Percentiles rank a stretch among this genome's conserved stretches.
phyloP scores from a whole-genome alignment of 805 yeast species.

The Cyberlindnera mississippiensis region DNA sequence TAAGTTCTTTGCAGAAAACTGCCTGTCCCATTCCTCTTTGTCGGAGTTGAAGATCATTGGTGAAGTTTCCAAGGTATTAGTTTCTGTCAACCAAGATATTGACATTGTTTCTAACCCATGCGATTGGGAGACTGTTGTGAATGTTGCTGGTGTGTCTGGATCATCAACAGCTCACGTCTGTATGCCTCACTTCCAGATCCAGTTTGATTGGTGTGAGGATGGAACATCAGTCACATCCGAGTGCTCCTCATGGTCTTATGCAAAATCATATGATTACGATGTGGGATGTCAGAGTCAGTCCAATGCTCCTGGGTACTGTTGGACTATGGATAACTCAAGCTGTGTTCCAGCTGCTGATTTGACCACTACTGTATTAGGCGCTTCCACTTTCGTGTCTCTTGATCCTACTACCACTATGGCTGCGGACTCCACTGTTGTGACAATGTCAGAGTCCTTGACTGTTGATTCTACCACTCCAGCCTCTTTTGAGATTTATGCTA shows the following conservation, averaged over 20 bases:
- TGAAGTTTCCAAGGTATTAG: too few relatives aligned
- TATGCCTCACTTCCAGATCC: conserved; percentile 10
- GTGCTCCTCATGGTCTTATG: neutral
- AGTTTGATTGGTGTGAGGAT: conserved; percentile 14
- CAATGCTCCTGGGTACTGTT: conserved; percentile 1
- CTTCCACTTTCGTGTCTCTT: neutral
- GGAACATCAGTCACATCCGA: conserved; percentile 4
- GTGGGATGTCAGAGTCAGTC: neutral
- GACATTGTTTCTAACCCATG: too few relatives aligned
- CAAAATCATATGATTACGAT: conserved; percentile 1
- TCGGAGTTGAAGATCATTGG: too few relatives aligned
- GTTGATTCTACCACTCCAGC: neutral
- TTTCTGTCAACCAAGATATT: too few relatives aligned
- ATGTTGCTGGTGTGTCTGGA: too few relatives aligned
- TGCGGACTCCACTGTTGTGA: neutral
- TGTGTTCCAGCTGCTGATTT: neutral
- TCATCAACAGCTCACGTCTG: too few relatives aligned
- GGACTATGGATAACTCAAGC: neutral
- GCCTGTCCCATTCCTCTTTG: too few relatives aligned
- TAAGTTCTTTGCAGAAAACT: too few relatives aligned
- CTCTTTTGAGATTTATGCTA: neutral
- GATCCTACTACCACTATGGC: neutral
- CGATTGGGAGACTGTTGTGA: too few relatives aligned
- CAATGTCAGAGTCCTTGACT: neutral
- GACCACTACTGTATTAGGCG: neutral